Base-by-base conservation (phyloP, 2,329 filamentous ascomycete species). In the Ceratocystis papillata region DNA sequence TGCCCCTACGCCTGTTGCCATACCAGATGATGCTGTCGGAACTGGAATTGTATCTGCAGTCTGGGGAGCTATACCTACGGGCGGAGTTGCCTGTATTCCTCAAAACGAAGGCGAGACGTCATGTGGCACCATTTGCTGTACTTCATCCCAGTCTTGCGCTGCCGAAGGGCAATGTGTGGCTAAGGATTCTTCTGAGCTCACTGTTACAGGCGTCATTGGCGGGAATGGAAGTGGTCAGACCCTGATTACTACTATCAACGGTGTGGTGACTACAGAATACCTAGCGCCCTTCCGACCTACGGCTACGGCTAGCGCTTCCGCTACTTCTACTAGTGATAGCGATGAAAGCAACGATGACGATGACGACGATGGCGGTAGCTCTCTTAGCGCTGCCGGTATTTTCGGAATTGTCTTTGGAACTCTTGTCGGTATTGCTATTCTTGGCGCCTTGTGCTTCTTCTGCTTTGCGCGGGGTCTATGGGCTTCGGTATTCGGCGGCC, bases 361-460 rank as follows among this genome's bases (percentile, higher is more conserved):
- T 71, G 77, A 72, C 12, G 64, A 64, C 10, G 63, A 41, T 50
- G 71, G 69, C 46, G 75, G 76, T 33, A 76, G 76, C 66, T 74
- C 76, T 55, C 80, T 92, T 65, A 88, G 85, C 71, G 82, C 80
- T 55, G 88, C 88, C 64, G 88, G 87, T 68, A 92, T 92, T 71
- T 88, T 89, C 17, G 88, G 88, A 68, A 92, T 92, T 71, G 88
- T 92, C 70, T 86, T 92, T 66, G 88, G 88, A 69, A 82, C 84
- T 10, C 79, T 92, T 62, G 81, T 81, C 15, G 88, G 87, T 69
- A 79, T 90, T 45, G 75, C 81, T 50, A 78, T 92, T 1, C 81
- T 92, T 25, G 77, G 87, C 3, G 80, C 89, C 6, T 76, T 91
- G 72, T 90, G 87, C 79, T 85, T 89, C 77, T 91, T 85, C 80